Base-by-base conservation (phyloP, 2,329 filamentous ascomycete genomes). In the Exophiala phaeomuriformis region DNA sequence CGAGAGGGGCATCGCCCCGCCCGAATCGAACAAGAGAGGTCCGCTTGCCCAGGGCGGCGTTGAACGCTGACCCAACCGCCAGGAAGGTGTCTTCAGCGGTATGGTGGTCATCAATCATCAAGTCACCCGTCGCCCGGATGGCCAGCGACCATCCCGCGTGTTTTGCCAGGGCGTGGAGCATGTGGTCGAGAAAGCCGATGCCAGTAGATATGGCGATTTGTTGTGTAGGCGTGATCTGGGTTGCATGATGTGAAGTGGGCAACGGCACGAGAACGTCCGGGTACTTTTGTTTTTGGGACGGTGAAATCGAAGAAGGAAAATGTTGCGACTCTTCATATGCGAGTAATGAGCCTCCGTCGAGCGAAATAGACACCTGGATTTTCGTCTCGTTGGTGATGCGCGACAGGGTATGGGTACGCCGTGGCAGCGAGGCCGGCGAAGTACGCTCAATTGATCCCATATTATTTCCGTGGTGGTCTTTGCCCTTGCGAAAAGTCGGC, bases 61-160 rank as follows among this genome's bases (percentile, higher is more conserved):
- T 86, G 74, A 97, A 96, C 53, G 90, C 89, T 63, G 79, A 77
- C 46, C 93, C 93, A 27, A 98, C 82, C 9, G 91, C 89, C 61
- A 98, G 85, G 73, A 88, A 96, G 55, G 88, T 86, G 69, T 98
- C 93, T 77, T 98, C 93, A 60, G 90, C 86, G 5, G 91, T 96
- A 80, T 98, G 93, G 75, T 98, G 93, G 78, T 97, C 93, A 74
- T 98, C 93, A 70, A 98, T 95, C 76, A 95, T 87, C 49, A 97
- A 74, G 73, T 98, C 93, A 51, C 93, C 93, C 69, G 85, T 81
- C 71, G 89, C 94, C 60, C 82, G 77, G 53, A 98, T 76, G 32
- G 83, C 83, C 64, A 98, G 73, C 74, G 86, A 93, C 93, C 91
- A 97, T 59, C 93, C 91, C 4, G 87, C 84, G 73, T 98, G 93